phyloP scores from a whole-genome alignment of 371 early-diverging fungal genomes.

The Mucor saturninus region DNA sequence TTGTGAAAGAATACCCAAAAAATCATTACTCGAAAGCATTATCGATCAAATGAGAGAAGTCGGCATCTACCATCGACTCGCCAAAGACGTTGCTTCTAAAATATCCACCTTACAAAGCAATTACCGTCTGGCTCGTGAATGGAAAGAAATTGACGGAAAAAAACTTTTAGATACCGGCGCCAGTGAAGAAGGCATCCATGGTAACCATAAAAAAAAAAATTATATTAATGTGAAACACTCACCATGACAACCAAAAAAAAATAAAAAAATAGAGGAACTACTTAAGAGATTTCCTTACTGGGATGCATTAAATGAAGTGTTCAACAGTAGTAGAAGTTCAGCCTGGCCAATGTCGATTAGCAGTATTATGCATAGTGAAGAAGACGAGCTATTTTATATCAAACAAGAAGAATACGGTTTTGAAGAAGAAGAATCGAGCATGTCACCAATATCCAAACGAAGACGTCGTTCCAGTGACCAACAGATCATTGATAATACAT shows the following conservation, averaged over 20 bases:
- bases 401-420: slow-evolving; percentile 28
- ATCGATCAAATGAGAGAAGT: slow-evolving; percentile 50
- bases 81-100: slow-evolving; percentile 52
- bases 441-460: slow-evolving; percentile 13
- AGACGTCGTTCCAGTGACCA: slow-evolving; percentile 34
- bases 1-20: slow-evolving; percentile 51
- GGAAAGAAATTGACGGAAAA: slow-evolving; percentile 48
- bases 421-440: slow-evolving; percentile 21
- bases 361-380: slow-evolving; percentile 43
- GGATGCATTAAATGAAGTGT: slow-evolving; percentile 48
- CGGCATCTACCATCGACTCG: slow-evolving; percentile 51
- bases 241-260: background rate
- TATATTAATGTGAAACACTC: background rate
- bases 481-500: slow-evolving; percentile 13
- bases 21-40: slow-evolving; percentile 46
- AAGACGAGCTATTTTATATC: slow-evolving; percentile 25
- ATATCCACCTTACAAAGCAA: slow-evolving; percentile 55
- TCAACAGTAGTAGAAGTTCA: slow-evolving; percentile 29
- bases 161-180: slow-evolving; percentile 42
- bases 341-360: slow-evolving; percentile 53
- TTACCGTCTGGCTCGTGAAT: slow-evolving; percentile 51
- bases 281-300: slow-evolving; percentile 55
- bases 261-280: slow-evolving; percentile 41
- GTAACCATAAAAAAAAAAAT: slow-evolving; percentile 31
- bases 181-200: slow-evolving; percentile 45